A percentile compares a stretch with the other conserved stretches of the same genome.
Evolutionary conservation across 2,329 filamentous ascomycete species (phyloP).

Genomic region (Coniochaeta sp.): DNA sequence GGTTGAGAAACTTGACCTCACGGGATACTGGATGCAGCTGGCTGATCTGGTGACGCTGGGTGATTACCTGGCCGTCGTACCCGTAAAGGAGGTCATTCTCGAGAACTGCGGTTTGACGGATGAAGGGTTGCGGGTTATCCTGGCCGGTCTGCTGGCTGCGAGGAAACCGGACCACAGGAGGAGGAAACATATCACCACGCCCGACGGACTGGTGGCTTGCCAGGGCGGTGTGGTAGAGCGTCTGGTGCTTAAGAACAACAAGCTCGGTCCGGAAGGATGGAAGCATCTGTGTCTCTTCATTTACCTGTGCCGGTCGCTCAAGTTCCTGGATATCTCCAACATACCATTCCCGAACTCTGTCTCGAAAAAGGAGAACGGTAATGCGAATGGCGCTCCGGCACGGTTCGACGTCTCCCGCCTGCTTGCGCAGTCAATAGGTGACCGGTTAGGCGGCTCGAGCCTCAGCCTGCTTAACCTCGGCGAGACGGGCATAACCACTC

Average conservation of each 20-base stretch:
- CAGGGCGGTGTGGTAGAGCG: slow-evolving; percentile 76
- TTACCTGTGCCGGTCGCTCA: slow-evolving; percentile 81
- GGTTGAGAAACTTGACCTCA: slow-evolving; percentile 76
- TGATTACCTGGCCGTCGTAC: slow-evolving; percentile 90
- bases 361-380: slow-evolving; percentile 4
- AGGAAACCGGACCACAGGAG: slow-evolving; percentile 57
- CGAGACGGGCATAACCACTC: slow-evolving; percentile 65
- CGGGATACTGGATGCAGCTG: slow-evolving; percentile 75
- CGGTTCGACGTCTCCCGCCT: slow-evolving; percentile 53
- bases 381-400: slow-evolving; percentile 5
- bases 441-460: slow-evolving; percentile 66
- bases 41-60: slow-evolving; percentile 81
- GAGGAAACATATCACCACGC: slow-evolving; percentile 32
- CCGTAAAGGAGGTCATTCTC: slow-evolving; percentile 76
- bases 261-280: slow-evolving; percentile 83
- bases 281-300: slow-evolving; percentile 84
- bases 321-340: slow-evolving; percentile 78
- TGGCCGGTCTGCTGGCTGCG: slow-evolving; percentile 78
- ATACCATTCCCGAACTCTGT: slow-evolving; percentile 60
- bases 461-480: slow-evolving; percentile 80
- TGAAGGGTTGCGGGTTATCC: slow-evolving; percentile 76
- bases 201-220: slow-evolving; percentile 32
- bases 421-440: slow-evolving; percentile 67
- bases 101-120: slow-evolving; percentile 85
- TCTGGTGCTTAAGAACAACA: slow-evolving; percentile 85